Evolutionary conservation across 2,329 filamentous ascomycete species (phyloP), one percentile per base, ranked within the genome.

Genomic region (Colletotrichum ledebouriae): DNA sequence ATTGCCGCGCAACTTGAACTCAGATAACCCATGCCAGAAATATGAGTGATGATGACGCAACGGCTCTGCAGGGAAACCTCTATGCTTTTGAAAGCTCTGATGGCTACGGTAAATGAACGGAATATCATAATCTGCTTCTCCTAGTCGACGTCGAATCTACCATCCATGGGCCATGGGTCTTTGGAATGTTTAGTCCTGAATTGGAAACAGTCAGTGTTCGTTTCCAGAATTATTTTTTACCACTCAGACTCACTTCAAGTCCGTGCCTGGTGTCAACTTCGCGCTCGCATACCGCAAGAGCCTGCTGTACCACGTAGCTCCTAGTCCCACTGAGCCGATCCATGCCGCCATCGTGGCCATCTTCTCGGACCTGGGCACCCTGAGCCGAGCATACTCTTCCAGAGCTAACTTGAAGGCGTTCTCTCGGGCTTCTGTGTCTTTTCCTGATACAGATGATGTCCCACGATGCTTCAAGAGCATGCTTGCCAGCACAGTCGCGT

Each of bases 401-500:
- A 74, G 49, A 0, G 73, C 72, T 0, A 37, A 22, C 2, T 67
- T 39, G 13, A 72, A 55, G 6, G 20, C 25, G 6, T 53, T 3
- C 15, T 60, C 17, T 6, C 9, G 29, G 9, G 46, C 6, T 2
- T 41, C 25, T 0, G 20, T 12, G 10, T 46, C 55, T 20, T 7
- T 37, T 0, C 15, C 2, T 5, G 49, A 17, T 1, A 7, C 0
- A 12, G 13, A 29, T 10, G 52, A 52, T 6, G 29, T 4, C 15
- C 17, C 3, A 2, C 22, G 29, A 33, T 65, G 56, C 49, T 59
- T 68, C 20, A 73, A 59, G 2, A 75, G 70, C 25, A 67, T 62
- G 44, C 56, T 49, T 6, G 73, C 73, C 15, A 75, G 52, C 1
- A 74, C 72, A 0, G 73, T 74, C 7, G 73, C 73, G 12, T 75